phyloP scores from a whole-genome alignment of 2,329 filamentous ascomycete species.

The Pseudonectria buxi region DNA sequence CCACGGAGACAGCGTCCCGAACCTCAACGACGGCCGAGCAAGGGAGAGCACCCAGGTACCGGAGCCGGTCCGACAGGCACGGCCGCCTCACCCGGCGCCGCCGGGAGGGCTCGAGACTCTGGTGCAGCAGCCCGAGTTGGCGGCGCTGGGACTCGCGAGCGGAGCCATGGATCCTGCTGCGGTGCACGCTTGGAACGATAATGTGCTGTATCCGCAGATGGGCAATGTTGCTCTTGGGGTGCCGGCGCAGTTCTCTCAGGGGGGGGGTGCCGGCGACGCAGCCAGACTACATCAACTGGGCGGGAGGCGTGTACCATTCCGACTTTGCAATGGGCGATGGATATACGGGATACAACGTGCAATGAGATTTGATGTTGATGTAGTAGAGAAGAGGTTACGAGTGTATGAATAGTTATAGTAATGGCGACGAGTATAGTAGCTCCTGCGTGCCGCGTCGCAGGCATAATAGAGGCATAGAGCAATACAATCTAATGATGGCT shows the following conservation, averaged over 20 bases:
- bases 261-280: conserved; percentile 15
- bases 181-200: conserved; percentile 26
- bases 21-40: conserved; percentile 14
- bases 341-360: conserved; percentile 20
- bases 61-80: conserved; percentile 14
- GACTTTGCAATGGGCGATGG: conserved; percentile 16
- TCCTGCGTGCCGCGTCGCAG: no score
- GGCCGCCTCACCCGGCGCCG: conserved; percentile 9
- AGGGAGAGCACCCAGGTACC: conserved; percentile 20
- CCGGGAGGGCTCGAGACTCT: conserved; percentile 12
- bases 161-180: conserved; percentile 12
- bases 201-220: conserved; percentile 17
- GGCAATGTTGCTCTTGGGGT: conserved; percentile 13
- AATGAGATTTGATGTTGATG: conserved; percentile 7
- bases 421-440: no score
- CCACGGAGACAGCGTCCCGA: conserved; percentile 27
- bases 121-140: conserved; percentile 16
- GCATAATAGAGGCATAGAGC: no score
- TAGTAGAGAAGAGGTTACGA: no score
- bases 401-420: no score
- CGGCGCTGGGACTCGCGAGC: conserved; percentile 7
- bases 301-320: conserved; percentile 19
- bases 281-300: conserved; percentile 18
- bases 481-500: no score
- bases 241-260: conserved; percentile 17